These are phyloP conservation scores for Pyrenochaeta sp. DNA, from an alignment of 2,329 filamentous ascomycete species.

Conservation along the genomic window DNA sequence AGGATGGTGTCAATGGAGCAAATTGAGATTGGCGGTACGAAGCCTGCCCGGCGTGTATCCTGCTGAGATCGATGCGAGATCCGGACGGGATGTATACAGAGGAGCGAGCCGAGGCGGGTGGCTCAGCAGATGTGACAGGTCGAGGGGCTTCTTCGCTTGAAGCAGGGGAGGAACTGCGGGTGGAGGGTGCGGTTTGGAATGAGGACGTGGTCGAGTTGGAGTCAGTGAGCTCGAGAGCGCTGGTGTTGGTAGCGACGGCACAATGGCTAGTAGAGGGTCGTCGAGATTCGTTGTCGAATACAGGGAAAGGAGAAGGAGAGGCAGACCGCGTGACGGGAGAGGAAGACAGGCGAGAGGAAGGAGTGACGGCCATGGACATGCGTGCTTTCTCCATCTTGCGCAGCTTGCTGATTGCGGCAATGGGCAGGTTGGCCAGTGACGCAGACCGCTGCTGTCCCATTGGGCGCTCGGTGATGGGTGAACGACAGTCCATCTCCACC, in stretches of 20 bases:
- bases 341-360: slow-evolving; percentile 14
- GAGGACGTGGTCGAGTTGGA: slow-evolving; percentile 33
- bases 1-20: slow-evolving; percentile 35
- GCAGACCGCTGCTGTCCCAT: slow-evolving; percentile 37
- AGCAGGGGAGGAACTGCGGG: slow-evolving; percentile 34
- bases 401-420: slow-evolving; percentile 36
- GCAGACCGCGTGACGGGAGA: slow-evolving; percentile 26
- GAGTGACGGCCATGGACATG: slow-evolving; percentile 31
- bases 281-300: slow-evolving; percentile 28
- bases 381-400: slow-evolving; percentile 35
- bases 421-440: slow-evolving; percentile 43
- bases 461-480: slow-evolving; percentile 21
- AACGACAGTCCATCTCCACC: slow-evolving; percentile 42
- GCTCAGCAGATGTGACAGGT: slow-evolving; percentile 28
- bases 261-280: slow-evolving; percentile 40
- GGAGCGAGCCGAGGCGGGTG: slow-evolving; percentile 27
- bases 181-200: slow-evolving; percentile 29
- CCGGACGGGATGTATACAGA: slow-evolving; percentile 35
- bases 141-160: slow-evolving; percentile 25
- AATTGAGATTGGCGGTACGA: slow-evolving; percentile 31
- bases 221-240: slow-evolving; percentile 26
- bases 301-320: slow-evolving; percentile 35
- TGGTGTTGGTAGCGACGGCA: slow-evolving; percentile 27
- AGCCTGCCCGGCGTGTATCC: slow-evolving; percentile 21
- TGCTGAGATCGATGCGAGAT: slow-evolving; percentile 23